Base-by-base conservation (phyloP, 2,329 filamentous ascomycete species). In the Fusarium sp. region DNA sequence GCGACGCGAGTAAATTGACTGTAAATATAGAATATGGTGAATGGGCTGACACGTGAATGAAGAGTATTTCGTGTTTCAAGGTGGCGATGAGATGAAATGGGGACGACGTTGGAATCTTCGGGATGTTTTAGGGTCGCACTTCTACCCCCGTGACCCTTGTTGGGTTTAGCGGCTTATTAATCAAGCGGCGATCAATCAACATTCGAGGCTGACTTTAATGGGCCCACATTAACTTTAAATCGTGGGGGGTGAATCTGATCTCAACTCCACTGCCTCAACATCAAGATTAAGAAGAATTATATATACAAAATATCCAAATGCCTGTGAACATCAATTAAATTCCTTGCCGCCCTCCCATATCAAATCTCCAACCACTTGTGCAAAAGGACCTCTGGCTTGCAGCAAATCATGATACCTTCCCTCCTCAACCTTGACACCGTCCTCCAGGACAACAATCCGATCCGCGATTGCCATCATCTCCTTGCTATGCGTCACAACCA, bases 381-480 rank as follows among this genome's bases (percentile, higher is more conserved):
- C 79, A 79, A 90, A 88, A 41, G 82, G 82, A 0, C 85, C 86
- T 6, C 77, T 79, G 22, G 57, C 79, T 22, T 70, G 75, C 49
- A 88, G 75, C 74, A 98, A 79, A 64, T 89, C 88, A 4, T 86
- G 82, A 80, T 91, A 97, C 1, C 80, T 76, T 0, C 95, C 95
- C 61, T 86, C 82, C 78, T 95, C 89, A 5, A 90, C 92, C 11
- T 93, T 88, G 4, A 88, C 84, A 5, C 88, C 86, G 0, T 90
- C 88, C n/a, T 93, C 88, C 33, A 97, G 74, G 69, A 98, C 89
- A 2, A 95, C 84, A 12, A 98, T 84, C 47, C 88, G 86, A 78
- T 94, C 91, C 1, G 92, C 93, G 65, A 93, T 88, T 63, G 87
- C 86, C 93, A 98, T 98, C 94, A 97, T 97, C 77, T 95, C 92